Base-by-base conservation (phyloP, 306 rosid genomes). In the Ceratonia siliqua region DNA sequence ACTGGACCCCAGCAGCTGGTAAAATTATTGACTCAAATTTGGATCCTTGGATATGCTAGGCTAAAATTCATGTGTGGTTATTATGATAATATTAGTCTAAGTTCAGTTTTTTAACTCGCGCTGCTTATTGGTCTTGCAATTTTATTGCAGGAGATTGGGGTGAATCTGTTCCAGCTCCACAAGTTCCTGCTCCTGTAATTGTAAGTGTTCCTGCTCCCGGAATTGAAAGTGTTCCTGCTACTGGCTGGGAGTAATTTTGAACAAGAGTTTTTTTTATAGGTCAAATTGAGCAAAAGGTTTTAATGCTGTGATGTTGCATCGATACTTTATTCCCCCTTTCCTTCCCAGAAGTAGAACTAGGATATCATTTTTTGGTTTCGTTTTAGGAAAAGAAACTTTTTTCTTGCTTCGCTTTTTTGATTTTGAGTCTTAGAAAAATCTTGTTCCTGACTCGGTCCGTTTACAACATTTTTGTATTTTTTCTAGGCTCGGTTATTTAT, bases 1-100 rank as follows among this genome's bases (percentile, higher is more conserved):
- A 36, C 69, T 75, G 78, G 84, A 11, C 81, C 21, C 39, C 78
- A 8, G 84, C 75, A 52, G 17, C 84, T 43, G 73, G 84, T 81
- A 70, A 33, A 45, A 13, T 63, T 39, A 10, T 32, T 9, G 32
- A 46, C 38, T 25, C 42, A 41, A 7, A 30, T 35, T 62, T 74
- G 28, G 41, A 9, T 22, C 4, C 58, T 41, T 50, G n/a, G 6
- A 69, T 12, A 32, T 56, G 36, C 14, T 75, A 30, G 9, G 17
- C 20, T 32, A 32, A 42, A 6, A 35, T 5, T 15, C n/a, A 25
- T 42, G 9, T 6, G 20, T 46, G 46, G 14, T 69, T 25, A 8
- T 6, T 24, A 1, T 61, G 58, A 46, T 49, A 33, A 20, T 46
- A 32, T 15, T 72, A 4, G 57, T 49, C 22, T 7, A 27, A 39